Base-by-base conservation (phyloP, 2,329 filamentous ascomycete genomes). In the Pseudopyrenochaeta lycopersici region DNA sequence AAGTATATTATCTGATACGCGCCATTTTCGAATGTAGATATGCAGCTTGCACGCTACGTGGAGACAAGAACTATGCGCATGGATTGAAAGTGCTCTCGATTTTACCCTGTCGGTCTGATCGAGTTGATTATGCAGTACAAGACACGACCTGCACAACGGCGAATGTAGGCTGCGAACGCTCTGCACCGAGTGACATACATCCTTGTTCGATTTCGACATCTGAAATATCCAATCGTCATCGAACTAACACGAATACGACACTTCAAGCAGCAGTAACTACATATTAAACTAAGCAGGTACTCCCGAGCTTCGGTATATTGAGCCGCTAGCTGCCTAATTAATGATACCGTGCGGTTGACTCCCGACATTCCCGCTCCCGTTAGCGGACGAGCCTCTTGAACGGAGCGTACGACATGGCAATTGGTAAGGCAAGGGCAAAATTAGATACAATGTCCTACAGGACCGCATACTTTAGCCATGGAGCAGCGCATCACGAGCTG, bases 51-150 rank as follows among this genome's bases (percentile, higher is more conserved):
- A n/a, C 20, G 35, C 6, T 32, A 43, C 42, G 18, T 15, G 40
- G 31, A 18, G 20, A 39, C 9, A 18, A 9, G 18, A 49, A 9
- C 38, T 42, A 46, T 45, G 33, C 21, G 29, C 45, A 44, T 27
- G 38, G 46, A 29, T 49, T 31, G 5, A 17, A 23, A 23, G 35
- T 23, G 20, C 20, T 23, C n/a, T 39, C 5, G 18, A 23, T 23
- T 7, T 23, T 18, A 31, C 35, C 17, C 6, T 38, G 20, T 36
- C 15, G 15, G 21, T 15, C 21, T 29, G 46, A 43, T 49, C 44
- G 41, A 56, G 45, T 56, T 27, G 42, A 58, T 23, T 49, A 56
- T 62, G 62, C 52, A 21, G 59, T 64, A 46, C 27, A 43, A 58
- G 31, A 21, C 30, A 46, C 20, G n/a, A 23, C 17, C 31, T 47